A percentile compares a stretch with the other conserved stretches of the same genome.
Evolutionary conservation across 371 early-diverging fungal species (phyloP).

Genomic region (Rhizomucor pusillus): DNA sequence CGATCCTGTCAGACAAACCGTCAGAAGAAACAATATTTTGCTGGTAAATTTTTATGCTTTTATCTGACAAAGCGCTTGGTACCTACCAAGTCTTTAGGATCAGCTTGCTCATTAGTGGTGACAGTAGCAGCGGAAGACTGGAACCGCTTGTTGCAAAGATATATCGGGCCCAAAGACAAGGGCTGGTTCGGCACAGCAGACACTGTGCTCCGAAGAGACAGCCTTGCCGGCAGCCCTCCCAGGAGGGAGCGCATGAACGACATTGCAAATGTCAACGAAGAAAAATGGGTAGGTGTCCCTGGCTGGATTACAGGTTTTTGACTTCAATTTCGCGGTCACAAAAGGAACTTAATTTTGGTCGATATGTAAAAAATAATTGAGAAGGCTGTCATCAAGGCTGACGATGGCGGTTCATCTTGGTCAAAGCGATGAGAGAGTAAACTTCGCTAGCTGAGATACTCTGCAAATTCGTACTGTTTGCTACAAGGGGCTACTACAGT

Average conservation of each 20-base stretch:
- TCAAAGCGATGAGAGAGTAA: too few relatives aligned
- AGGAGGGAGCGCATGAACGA: constrained; percentile 46
- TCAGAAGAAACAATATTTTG: not conserved
- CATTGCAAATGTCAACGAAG: constrained; percentile 23
- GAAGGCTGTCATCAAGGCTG: too few relatives aligned
- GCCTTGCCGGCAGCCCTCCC: constrained; percentile 43
- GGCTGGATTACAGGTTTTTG: too few relatives aligned
- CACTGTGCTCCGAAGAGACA: constrained; percentile 26
- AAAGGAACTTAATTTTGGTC: too few relatives aligned
- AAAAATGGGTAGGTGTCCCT: too few relatives aligned
- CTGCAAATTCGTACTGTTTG: too few relatives aligned
- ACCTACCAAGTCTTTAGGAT: constrained; percentile 40
- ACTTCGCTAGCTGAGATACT: too few relatives aligned
- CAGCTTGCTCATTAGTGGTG: constrained; percentile 17
- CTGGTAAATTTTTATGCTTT: too few relatives aligned
- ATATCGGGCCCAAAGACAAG: constrained; percentile 31
- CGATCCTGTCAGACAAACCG: constrained; percentile 35
- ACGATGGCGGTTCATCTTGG: too few relatives aligned
- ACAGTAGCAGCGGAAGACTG: constrained; percentile 27
- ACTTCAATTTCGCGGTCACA: too few relatives aligned
- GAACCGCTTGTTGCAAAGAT: constrained; percentile 28
- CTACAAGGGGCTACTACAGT: too few relatives aligned
- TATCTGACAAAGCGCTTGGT: not conserved
- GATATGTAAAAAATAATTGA: too few relatives aligned
- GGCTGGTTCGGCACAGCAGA: constrained; percentile 26